Base-by-base conservation (phyloP, 768 basidiomycete species). In the Phylloporus sp. region DNA sequence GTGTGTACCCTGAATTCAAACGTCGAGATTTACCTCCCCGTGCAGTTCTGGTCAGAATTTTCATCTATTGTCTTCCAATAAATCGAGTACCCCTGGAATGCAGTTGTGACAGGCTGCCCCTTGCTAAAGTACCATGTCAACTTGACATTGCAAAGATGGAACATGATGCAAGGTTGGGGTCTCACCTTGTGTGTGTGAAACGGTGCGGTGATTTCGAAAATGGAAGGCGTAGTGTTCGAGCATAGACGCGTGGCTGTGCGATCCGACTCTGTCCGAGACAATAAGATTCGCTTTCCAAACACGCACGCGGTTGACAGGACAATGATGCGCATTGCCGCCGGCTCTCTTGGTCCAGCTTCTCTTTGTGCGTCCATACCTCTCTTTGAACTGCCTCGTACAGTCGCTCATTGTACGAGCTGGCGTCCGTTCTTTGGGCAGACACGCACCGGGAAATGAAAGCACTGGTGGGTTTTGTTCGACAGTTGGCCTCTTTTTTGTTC, bases 191-290 rank as follows among this genome's bases (percentile, higher is more conserved):
- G n/a, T 11, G 6, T 27, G 26, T 27, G 26, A 7, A 5, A 27
- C 29, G 7, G 31, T 3, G 31, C 7, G 31, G 20, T 37, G 46
- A 27, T 42, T n/a, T 49, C 49, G 38, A 28, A 55, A 60, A 55
- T 52, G 56, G 61, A 36, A 62, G 28, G 54, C 10, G 52, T 60
- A 54, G 56, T 62, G 52, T 48, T 60, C 24, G 37, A 9, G 28
- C 5, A 6, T 13, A 21, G 22, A 26, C 17, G n/a, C 29, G 55
- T 59, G 61, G 49, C 54, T 53, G 56, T 63, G 48, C 38, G 11
- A 31, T 33, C 45, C 39, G 44, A 49, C 46, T 48, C 17, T 44
- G 5, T 28, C 50, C 49, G 51, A 55, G 22, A 60, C 61, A 63
- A 62, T 62, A 53, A 50, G 46, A 33, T 17, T 17, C 5, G 21